Conservation (phyloP, 768 basidiomycete species). For the Phaffia tasmanica region DNA sequence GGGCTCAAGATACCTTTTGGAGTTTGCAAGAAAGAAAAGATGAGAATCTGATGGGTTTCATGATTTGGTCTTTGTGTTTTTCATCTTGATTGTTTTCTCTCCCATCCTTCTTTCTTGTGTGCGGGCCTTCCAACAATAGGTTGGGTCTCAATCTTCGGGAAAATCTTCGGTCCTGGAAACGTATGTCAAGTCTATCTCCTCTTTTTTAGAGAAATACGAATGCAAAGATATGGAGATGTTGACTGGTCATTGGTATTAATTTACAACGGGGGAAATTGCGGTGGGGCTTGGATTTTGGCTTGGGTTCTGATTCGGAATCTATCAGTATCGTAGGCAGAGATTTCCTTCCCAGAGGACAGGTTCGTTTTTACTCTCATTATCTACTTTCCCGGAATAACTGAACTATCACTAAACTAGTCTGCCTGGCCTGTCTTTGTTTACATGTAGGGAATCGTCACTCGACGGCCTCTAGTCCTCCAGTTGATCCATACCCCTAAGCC, state of each 20-base stretch:
- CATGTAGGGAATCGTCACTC: slow-evolving; percentile 88
- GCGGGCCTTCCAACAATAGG: slow-evolving; percentile 42
- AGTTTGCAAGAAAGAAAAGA: neutral
- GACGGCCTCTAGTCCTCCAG: slow-evolving; percentile 88
- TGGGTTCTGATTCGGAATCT: neutral
- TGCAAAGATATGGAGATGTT: neutral
- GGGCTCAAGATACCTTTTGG: neutral
- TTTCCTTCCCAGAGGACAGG: slow-evolving; percentile 40
- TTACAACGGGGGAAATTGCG: too few species aligned
- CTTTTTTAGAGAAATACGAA: neutral
- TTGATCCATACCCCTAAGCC: slow-evolving; percentile 75
- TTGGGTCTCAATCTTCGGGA: slow-evolving; percentile 91
- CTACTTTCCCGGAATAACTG: neutral
- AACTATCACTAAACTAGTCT: neutral
- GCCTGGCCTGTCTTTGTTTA: slow-evolving; percentile 35
- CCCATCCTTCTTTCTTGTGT: neutral
- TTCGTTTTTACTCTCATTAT: slow-evolving; percentile 37
- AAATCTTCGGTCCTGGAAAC: slow-evolving; percentile 79
- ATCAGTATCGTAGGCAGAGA: slow-evolving; percentile 75
- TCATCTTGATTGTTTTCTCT: neutral
- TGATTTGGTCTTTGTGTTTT: neutral
- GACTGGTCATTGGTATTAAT: too few species aligned
- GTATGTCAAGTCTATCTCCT: slow-evolving; percentile 43
- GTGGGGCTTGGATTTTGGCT: neutral
- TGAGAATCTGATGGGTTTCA: neutral